Percentiles rank a stretch among this genome's conserved stretches.
phyloP scores from a whole-genome alignment of 1,284 basidiomycete species.

The Pholiota adiposa region DNA sequence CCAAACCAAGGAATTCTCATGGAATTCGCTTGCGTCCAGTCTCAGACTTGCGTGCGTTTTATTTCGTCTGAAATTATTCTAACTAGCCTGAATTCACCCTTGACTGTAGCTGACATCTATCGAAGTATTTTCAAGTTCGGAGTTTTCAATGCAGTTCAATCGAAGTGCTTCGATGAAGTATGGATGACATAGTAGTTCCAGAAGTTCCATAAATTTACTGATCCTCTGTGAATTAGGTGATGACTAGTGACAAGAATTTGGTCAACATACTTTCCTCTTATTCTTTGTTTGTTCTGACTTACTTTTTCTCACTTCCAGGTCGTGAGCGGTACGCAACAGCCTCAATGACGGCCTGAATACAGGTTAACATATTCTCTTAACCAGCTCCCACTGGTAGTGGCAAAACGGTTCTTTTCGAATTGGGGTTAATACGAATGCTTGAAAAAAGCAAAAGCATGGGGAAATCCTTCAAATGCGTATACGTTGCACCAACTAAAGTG shows the following conservation, averaged over 20 bases:
- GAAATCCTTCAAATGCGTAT: constrained; percentile 74
- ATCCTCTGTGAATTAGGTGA: constrained; percentile 52
- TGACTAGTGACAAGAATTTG: constrained; percentile 74
- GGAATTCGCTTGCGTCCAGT: constrained; percentile 65
- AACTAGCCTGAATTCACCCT: constrained; percentile 7
- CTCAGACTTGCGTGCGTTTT: constrained; percentile 66
- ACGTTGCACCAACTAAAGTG: constrained; percentile 95
- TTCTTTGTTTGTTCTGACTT: not conserved
- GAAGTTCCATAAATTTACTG: not conserved
- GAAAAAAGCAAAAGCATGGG: constrained; percentile 43
- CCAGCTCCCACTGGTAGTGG: constrained; percentile 91
- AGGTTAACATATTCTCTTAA: not conserved
- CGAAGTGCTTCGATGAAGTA: constrained; percentile 79
- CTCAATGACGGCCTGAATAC: not conserved
- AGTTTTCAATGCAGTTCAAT: constrained; percentile 91
- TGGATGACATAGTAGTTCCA: constrained; percentile 24
- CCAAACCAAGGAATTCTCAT: constrained; percentile 36
- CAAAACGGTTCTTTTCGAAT: constrained; percentile 93
- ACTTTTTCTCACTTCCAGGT: constrained; percentile 48
- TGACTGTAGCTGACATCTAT: constrained; percentile 74
- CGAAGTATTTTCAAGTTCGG: constrained; percentile 84
- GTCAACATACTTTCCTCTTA: constrained; percentile 43
- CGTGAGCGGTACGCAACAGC: constrained; percentile 63
- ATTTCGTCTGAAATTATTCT: not conserved
- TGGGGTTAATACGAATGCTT: constrained; percentile 85